phyloP scores from a whole-genome alignment of 768 basidiomycete species.

The Phylloporus sp. region DNA sequence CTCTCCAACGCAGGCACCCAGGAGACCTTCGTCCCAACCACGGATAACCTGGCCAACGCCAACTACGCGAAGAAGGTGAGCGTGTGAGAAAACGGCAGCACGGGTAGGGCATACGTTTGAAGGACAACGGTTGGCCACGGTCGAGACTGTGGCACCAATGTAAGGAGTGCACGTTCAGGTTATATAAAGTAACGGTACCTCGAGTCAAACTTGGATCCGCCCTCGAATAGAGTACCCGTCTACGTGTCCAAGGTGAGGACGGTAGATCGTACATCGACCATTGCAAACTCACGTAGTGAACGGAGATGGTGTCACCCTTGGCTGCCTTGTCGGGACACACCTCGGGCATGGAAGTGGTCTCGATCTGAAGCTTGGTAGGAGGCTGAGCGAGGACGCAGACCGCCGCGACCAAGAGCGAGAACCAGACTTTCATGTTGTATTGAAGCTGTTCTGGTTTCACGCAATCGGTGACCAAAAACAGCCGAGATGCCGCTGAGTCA shows the following conservation, averaged over 20 bases:
- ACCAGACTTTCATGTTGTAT: constrained; percentile 42
- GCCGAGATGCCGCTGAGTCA: constrained; percentile 29
- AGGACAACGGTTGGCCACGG: constrained; percentile 67
- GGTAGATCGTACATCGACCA: not conserved
- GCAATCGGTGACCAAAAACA: no score
- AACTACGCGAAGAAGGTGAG: constrained; percentile 39
- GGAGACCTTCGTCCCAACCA: constrained; percentile 80
- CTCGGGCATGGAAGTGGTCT: constrained; percentile 55
- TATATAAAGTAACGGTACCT: constrained; percentile 44
- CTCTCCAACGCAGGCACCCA: constrained; percentile 83
- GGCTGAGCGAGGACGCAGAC: constrained; percentile 43
- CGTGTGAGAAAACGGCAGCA: not conserved
- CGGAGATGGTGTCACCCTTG: constrained; percentile 60
- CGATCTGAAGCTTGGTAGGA: constrained; percentile 55
- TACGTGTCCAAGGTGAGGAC: not conserved
- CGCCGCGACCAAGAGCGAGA: constrained; percentile 46
- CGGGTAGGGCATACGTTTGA: constrained; percentile 57
- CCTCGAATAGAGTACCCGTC: constrained; percentile 73
- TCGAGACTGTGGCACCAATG: constrained; percentile 45
- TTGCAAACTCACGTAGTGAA: constrained; percentile 68
- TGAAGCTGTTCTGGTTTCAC: not conserved
- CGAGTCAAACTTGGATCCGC: constrained; percentile 86
- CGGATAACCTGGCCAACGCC: constrained; percentile 77
- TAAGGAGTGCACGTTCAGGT: not conserved
- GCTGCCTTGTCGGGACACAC: constrained; percentile 50